Percentiles rank a stretch among this genome's conserved stretches.
These are phyloP conservation scores for Tremellales sp. DNA, from an alignment of 1,284 basidiomycete species.

Conservation along the genomic window DNA sequence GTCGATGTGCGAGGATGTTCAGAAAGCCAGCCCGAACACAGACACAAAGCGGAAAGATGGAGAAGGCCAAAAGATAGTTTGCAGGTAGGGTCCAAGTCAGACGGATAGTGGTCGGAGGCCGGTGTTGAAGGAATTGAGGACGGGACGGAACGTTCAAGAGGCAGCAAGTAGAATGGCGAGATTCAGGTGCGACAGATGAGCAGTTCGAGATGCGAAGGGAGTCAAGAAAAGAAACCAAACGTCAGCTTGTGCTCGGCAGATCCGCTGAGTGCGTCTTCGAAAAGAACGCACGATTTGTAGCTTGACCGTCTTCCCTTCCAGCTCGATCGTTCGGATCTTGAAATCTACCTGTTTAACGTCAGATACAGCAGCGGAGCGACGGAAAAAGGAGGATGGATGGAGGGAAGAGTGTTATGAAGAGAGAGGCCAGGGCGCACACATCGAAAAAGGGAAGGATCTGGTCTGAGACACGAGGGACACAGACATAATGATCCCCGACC, in stretches of 20 bases:
- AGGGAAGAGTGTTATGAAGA: background rate
- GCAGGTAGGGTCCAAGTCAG: no score
- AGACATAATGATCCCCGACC: background rate
- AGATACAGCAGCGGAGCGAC: background rate
- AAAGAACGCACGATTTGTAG: constrained; percentile 85
- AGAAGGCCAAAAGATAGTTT: no score
- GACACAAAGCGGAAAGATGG: no score
- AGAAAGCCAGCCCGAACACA: no score
- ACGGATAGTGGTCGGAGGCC: no score
- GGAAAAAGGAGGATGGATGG: background rate
- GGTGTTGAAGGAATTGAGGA: background rate
- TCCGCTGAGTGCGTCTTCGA: constrained; percentile 27
- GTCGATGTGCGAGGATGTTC: no score
- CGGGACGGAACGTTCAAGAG: background rate
- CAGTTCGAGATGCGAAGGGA: no score
- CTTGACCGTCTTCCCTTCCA: constrained; percentile 99
- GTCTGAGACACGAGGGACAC: background rate
- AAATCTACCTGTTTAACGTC: constrained; percentile 86
- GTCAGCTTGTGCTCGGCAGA: constrained; percentile 19
- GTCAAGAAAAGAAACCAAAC: constrained; percentile 5
- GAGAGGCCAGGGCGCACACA: background rate
- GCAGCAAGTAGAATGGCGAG: background rate
- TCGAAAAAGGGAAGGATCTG: background rate
- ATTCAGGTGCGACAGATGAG: no score
- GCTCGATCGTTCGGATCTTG: constrained; percentile 99